These are phyloP conservation scores for Micractinium conductrix DNA, from an alignment of 139 green algal species.

Conservation along the genomic window DNA sequence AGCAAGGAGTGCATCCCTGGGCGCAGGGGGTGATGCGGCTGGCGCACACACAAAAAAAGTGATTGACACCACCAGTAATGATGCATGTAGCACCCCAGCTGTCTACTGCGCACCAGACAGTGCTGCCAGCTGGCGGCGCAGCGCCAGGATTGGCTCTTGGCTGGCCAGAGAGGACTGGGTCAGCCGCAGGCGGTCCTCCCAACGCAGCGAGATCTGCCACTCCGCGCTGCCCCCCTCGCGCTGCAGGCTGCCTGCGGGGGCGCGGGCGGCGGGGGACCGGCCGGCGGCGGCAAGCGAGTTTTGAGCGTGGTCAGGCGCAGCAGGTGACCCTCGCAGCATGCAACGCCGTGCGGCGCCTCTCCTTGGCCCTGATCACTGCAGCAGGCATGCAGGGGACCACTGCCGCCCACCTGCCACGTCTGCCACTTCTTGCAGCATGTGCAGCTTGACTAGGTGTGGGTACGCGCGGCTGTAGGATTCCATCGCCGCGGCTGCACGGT, in stretches of 20 bases:
- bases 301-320: not conserved
- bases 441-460: slow-evolving; percentile 84
- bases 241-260: slow-evolving; percentile 9
- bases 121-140: slow-evolving; percentile 76
- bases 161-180: slow-evolving; percentile 71
- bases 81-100: too few relatives aligned
- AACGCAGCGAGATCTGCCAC: slow-evolving; percentile 66
- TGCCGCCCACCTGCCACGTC: slow-evolving; percentile 42
- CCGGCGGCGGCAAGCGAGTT: not conserved
- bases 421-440: slow-evolving; percentile 79
- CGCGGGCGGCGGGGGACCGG: too few relatives aligned
- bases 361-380: not conserved
- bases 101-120: slow-evolving; percentile 65
- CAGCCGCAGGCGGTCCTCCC: slow-evolving; percentile 74
- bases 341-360: too few relatives aligned
- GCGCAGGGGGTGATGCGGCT: too few relatives aligned
- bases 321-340: too few relatives aligned
- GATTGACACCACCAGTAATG: too few relatives aligned
- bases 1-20: too few relatives aligned
- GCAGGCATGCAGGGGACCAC: too few relatives aligned
- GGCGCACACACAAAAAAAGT: too few relatives aligned
- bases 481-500: slow-evolving; percentile 70
- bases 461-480: slow-evolving; percentile 93
- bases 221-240: slow-evolving; percentile 37
- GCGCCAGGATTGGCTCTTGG: slow-evolving; percentile 86